phyloP scores from a whole-genome alignment of 371 early-diverging fungal species.

The Circinella minor region DNA sequence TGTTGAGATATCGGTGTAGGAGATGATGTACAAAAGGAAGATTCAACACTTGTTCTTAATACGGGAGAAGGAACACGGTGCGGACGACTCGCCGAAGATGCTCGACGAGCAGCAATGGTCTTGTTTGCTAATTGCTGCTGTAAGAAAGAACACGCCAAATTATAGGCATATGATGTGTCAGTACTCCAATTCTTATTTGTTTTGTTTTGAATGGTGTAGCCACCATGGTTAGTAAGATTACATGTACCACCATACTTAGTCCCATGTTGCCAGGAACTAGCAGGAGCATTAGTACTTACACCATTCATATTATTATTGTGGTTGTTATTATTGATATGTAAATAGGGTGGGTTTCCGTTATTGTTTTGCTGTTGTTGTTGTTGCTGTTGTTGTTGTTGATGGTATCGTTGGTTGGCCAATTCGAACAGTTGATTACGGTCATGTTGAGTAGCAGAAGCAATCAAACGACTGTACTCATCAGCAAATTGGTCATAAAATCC shows the following conservation, averaged over 20 bases:
- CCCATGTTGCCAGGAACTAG: too few species aligned
- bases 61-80: conserved; percentile 18
- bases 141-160: conserved; percentile 4
- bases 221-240: too few species aligned
- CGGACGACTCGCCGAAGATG: neutral
- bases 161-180: conserved; percentile 6
- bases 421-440: conserved; percentile 18
- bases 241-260: too few species aligned
- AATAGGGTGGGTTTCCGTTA: neutral
- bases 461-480: conserved; percentile 21
- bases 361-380: neutral
- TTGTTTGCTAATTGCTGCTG: neutral
- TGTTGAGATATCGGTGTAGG: neutral
- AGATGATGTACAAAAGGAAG: conserved; percentile 1
- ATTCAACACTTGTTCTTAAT: conserved; percentile 8
- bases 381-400: neutral
- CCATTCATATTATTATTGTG: neutral
- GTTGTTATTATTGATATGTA: neutral
- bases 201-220: neutral
- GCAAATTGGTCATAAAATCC: conserved; percentile 12
- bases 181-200: neutral
- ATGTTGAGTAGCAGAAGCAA: conserved; percentile 13
- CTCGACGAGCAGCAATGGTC: conserved; percentile 17
- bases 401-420: conserved; percentile 7
- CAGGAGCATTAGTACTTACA: neutral